Percentiles rank a stretch among this genome's conserved stretches.
These are phyloP conservation scores for Pseudogymnoascus sp. DNA, from an alignment of 2,329 filamentous ascomycete species.

Conservation along the genomic window DNA sequence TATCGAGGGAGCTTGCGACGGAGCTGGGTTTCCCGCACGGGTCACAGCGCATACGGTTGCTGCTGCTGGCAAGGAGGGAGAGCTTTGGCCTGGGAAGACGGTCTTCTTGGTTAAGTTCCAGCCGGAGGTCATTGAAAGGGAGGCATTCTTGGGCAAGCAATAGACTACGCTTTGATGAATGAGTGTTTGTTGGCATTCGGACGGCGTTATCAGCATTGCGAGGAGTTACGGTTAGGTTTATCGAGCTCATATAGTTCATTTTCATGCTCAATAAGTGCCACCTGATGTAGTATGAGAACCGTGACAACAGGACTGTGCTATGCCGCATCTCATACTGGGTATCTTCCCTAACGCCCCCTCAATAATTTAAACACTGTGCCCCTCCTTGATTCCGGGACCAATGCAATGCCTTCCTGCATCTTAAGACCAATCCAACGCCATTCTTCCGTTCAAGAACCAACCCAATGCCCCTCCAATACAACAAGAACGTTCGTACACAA, in stretches of 20 bases:
- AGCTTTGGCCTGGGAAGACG: conserved; percentile 94
- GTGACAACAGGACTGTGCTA: neutral
- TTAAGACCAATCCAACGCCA: neutral
- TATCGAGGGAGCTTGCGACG: conserved; percentile 92
- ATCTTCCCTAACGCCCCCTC: neutral
- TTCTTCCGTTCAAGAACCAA: neutral
- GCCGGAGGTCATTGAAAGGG: conserved; percentile 83
- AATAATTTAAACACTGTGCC: neutral
- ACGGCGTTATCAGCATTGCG: conserved; percentile 21
- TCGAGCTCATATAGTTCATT: conserved; percentile 5
- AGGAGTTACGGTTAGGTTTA: conserved; percentile 18
- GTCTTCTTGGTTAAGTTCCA: conserved; percentile 94
- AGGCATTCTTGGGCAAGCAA: conserved; percentile 56
- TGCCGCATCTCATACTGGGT: neutral
- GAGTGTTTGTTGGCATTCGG: conserved; percentile 3
- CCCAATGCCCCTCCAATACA: neutral
- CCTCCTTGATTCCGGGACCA: neutral
- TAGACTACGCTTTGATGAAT: neutral
- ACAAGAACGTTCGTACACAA: neutral
- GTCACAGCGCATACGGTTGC: conserved; percentile 78
- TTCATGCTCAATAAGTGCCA: neutral
- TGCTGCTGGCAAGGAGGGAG: conserved; percentile 42
- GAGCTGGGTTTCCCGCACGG: conserved; percentile 77
- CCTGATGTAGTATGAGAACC: neutral
- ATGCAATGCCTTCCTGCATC: neutral